These are phyloP conservation scores for Eudorina sp. DNA, from an alignment of 139 green algal genomes.

Conservation along the genomic window DNA sequence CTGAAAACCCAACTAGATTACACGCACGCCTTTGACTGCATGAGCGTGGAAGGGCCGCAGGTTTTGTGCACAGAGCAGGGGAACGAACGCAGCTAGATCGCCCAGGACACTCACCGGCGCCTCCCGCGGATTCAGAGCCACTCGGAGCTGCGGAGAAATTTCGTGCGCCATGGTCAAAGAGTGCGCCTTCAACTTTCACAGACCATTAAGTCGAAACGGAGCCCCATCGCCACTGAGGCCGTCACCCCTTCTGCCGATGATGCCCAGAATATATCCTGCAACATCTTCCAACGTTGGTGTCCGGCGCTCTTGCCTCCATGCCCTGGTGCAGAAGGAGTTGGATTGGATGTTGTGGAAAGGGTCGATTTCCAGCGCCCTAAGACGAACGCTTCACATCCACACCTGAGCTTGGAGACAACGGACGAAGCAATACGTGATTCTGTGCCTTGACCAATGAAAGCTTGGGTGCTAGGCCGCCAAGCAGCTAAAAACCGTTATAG, in stretches of 20 bases:
- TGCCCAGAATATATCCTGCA: not conserved
- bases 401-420: too few relatives aligned
- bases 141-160: constrained; percentile 12
- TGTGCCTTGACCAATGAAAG: too few relatives aligned
- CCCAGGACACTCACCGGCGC: not conserved
- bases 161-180: constrained; percentile 18
- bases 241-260: constrained; percentile 35
- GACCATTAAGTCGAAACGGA: not conserved
- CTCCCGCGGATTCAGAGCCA: constrained; percentile 18
- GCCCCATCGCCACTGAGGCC: not conserved
- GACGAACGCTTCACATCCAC: too few relatives aligned
- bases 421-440: too few relatives aligned
- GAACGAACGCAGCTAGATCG: too few relatives aligned
- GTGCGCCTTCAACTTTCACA: not conserved
- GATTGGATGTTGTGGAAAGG: not conserved
- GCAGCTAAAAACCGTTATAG: too few relatives aligned
- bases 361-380: too few relatives aligned
- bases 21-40: too few relatives aligned
- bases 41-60: too few relatives aligned
- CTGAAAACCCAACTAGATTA: too few relatives aligned
- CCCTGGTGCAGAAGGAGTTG: not conserved
- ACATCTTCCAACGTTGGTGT: not conserved
- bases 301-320: not conserved
- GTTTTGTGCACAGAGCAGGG: too few relatives aligned
- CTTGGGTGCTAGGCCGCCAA: too few relatives aligned